Conservation (phyloP, 2,329 filamentous ascomycete species). For the Leptographium galeiforme region DNA sequence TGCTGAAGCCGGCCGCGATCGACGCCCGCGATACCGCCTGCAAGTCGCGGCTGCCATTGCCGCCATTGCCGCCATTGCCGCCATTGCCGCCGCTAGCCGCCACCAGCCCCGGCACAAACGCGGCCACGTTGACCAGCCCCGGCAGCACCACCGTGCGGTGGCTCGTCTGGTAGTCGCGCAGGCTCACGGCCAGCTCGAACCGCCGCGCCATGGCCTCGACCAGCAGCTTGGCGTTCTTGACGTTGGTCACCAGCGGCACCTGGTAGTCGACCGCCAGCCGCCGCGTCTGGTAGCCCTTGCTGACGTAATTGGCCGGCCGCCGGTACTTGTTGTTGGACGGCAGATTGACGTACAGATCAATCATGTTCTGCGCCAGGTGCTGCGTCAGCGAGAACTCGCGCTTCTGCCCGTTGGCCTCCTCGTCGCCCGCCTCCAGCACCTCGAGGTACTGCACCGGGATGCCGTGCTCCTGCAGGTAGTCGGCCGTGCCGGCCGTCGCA, state of each 20-base stretch:
- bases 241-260: conserved; percentile 92
- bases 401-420: conserved; percentile 48
- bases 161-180: conserved; percentile 85
- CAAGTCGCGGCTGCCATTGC: conserved; percentile 46
- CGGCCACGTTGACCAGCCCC: conserved; percentile 65
- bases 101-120: conserved; percentile 63
- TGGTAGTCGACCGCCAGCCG: conserved; percentile 98
- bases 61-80: too few species aligned
- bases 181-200: conserved; percentile 70
- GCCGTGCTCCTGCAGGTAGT: conserved; percentile 87
- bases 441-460: conserved; percentile 91
- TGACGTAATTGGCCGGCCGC: conserved; percentile 95
- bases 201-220: conserved; percentile 87
- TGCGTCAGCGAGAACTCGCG: conserved; percentile 95
- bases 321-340: conserved; percentile 98
- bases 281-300: conserved; percentile 89
- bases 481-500: conserved; percentile 88
- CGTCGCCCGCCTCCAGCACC: conserved; percentile 61
- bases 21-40: conserved; percentile 59
- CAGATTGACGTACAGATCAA: conserved; percentile 97
- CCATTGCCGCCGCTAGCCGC: conserved; percentile 16
- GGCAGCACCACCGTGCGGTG: conserved; percentile 62
- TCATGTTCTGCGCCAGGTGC: conserved; percentile 93
- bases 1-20: conserved; percentile 62
- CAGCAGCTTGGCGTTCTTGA: conserved; percentile 97